Evolutionary conservation across 805 yeast species (phyloP), one percentile per base, ranked within the genome.

Genomic region (Starmerella scarabaei): DNA sequence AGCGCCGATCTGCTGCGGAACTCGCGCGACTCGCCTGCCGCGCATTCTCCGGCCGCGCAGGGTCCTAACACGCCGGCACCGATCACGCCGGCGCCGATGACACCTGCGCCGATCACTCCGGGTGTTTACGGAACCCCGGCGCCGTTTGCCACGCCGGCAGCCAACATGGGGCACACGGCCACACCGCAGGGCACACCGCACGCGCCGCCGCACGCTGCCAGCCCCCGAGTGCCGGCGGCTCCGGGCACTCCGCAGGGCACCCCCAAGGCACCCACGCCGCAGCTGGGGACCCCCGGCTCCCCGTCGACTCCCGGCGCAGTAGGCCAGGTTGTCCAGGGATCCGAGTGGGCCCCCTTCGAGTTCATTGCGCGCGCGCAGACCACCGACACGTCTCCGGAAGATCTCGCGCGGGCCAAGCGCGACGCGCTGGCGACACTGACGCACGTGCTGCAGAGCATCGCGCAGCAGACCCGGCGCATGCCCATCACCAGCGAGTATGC

Each of bases 401-500:
- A 48, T 5, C 37, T 45, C n/a, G 41, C 31, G 8, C 21, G 28
- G 12, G 21, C 20, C 21, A 46, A 48, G 32, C 42, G 38, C 18
- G 49, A 46, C 17, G 43, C 42, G 46, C 64, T 5, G 38, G 69
- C 6, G 62, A 62, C 2, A 63, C 62, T 12, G 71, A 63, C 49
- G 49, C 62, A 3, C 53, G 56, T 34, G 55, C 72, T 21, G 58
- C 66, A 21, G 14, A 44, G 58, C 19, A 74, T 81, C 23, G 81
- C 74, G 34, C 53, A 54, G 64, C 73, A 33, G 71, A 76, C 15
- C 52, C 63, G n/a, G 55, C 52, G 26, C 41, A 62, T 66, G 2
- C 53, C 61, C 8, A 54, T 78, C 30, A 79, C 83, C 9, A 68
- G 68, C 35, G 94, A 83, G 45, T 71, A 69, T 49, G 80, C 81